These are phyloP conservation scores for Sisymbrium altissimum DNA, from an alignment of 345 rosid genomes.

Conservation along the genomic window DNA sequence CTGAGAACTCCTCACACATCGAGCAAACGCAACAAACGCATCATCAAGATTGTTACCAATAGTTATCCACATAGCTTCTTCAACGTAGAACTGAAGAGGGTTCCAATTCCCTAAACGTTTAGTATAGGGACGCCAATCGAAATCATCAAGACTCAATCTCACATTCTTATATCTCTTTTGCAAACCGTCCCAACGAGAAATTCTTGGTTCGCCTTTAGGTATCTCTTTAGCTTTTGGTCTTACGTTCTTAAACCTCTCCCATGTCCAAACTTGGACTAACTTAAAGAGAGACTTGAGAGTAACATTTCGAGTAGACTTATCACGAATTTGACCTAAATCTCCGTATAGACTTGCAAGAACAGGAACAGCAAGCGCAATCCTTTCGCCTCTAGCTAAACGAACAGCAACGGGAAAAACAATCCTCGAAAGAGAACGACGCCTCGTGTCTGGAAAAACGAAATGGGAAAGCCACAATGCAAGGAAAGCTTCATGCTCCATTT, in stretches of 20 bases:
- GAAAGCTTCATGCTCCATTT: conserved; percentile 44
- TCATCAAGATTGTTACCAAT: conserved; percentile 29
- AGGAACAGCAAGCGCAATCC: conserved; percentile 44
- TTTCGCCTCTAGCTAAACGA: conserved; percentile 43
- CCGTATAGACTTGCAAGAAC: conserved; percentile 41
- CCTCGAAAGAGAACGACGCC: not conserved
- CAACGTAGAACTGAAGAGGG: conserved; percentile 25
- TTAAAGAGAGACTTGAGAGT: conserved; percentile 31
- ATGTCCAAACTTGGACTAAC: conserved; percentile 44
- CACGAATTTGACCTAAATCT: conserved; percentile 37
- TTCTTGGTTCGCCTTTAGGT: no score
- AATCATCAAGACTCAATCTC: conserved; percentile 25
- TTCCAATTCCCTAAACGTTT: conserved; percentile 19
- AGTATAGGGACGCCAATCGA: conserved; percentile 51
- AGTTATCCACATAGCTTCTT: conserved; percentile 28
- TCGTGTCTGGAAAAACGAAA: conserved; percentile 19
- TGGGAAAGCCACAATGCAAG: conserved; percentile 38
- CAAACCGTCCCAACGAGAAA: no score
- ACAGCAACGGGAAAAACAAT: conserved; percentile 28
- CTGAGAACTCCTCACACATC: conserved; percentile 36
- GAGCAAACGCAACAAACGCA: conserved; percentile 31
- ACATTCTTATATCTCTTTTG: no score
- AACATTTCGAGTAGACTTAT: no score
- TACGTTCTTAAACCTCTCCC: conserved; percentile 41
- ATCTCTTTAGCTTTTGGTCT: not conserved